Conservation (phyloP, 176 grass and related monocot genomes). For the Stipa capillata region DNA sequence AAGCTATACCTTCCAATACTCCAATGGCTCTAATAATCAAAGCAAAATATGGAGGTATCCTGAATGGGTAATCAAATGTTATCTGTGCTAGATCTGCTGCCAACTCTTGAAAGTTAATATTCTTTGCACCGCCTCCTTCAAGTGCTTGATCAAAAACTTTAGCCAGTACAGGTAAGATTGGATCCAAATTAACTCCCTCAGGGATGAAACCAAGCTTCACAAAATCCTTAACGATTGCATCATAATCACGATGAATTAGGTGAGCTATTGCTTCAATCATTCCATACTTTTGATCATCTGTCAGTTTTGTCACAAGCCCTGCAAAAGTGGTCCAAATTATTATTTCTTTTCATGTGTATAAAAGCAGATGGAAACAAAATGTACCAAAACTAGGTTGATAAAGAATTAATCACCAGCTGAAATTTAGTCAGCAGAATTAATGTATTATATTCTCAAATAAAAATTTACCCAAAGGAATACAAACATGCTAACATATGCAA, state of each 20-base stretch:
- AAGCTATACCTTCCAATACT: constrained; percentile 93
- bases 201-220: constrained; percentile 96
- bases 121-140: constrained; percentile 97
- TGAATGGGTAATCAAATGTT: constrained; percentile 99
- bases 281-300: constrained; percentile 93
- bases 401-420: background rate
- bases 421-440: background rate
- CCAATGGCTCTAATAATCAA: constrained; percentile 98
- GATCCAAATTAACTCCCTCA: constrained; percentile 90
- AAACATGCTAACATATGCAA: background rate
- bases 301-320: constrained; percentile 96
- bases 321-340: background rate
- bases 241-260: constrained; percentile 96
- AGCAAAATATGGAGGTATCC: constrained; percentile 95
- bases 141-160: constrained; percentile 99
- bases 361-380: background rate
- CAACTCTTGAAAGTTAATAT: constrained; percentile 97
- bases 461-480: background rate
- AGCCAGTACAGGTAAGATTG: constrained; percentile 85
- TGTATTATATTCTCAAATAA: background rate
- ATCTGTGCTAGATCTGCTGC: constrained; percentile 96
- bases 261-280: constrained; percentile 99
- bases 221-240: constrained; percentile 92
- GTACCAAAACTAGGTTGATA: background rate
- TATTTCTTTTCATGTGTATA: background rate